Base-by-base conservation (phyloP, 202 grass and related monocot genomes). In the Schoenoplectus tabernaemontani region DNA sequence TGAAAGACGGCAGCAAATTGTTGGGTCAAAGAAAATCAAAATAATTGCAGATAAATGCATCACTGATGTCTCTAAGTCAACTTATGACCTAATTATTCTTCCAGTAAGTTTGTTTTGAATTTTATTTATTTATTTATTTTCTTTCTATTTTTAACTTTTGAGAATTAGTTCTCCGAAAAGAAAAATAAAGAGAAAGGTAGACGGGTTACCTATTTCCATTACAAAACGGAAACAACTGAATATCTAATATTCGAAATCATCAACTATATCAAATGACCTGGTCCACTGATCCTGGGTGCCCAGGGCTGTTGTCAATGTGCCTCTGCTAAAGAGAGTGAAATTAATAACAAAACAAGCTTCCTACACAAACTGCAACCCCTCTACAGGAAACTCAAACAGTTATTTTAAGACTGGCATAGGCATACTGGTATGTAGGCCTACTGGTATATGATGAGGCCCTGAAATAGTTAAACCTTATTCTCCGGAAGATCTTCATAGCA, bases 11-110 rank as follows among this genome's bases (percentile, higher is more conserved):
- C 33, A 3, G 67, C 81, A 71, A 80, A 86, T 98, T 84, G 41
- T 92, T 67, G 95, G 86, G 47, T 89, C 89, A 64, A 89, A 94
- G 83, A 86, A 76, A 75, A 92, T 85, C 8, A 86, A 81, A 69
- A 88, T 98, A 78, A 66, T 94, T 85, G 91, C 86, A 60, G 95
- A 94, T 76, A 83, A 88, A 82, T 82, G 80, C 65, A 89, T 98
- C 59, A 43, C 19, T 20, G 87, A 80, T 87, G 89, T 81, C 79
- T 90, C 88, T 22, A 81, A 87, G 59, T 86, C 69, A 65, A 81
- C 77, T 88, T 98, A 94, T 90, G 95, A 98, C 87, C 64, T 98
- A 50, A 98, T 94, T 13, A 82, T 98, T 86, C 86, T 98, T 71
- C 89, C 95, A 56, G 95, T 98, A 94, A 83, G 91, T 19, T 78